Evolutionary conservation across 345 rosid genomes (phyloP).

Genomic region (Corchorus capsularis): DNA sequence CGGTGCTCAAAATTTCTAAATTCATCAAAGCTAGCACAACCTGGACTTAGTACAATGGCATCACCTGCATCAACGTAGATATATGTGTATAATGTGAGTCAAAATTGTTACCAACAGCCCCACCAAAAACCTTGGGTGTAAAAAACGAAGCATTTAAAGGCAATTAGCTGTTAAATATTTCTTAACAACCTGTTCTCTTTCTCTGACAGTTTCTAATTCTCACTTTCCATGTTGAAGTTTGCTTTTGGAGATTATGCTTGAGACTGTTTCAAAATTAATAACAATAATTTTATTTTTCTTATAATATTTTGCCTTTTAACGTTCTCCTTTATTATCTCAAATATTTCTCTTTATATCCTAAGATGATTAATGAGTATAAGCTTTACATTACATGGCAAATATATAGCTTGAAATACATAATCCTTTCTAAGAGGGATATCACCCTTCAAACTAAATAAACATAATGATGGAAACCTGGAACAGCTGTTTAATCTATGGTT

Average conservation of each 20-base stretch:
- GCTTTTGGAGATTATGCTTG: not conserved
- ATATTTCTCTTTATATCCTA: not conserved
- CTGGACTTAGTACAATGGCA: constrained; percentile 37
- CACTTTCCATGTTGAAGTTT: not conserved
- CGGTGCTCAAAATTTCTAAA: constrained; percentile 40
- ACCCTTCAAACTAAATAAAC: not conserved
- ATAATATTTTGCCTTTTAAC: not conserved
- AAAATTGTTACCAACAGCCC: not conserved
- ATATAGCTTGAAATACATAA: not conserved
- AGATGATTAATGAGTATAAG: not conserved
- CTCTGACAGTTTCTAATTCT: not conserved
- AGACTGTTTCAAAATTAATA: not conserved
- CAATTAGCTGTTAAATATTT: not conserved
- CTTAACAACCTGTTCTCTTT: not conserved
- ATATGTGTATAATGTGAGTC: not conserved
- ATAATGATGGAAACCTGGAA: not conserved
- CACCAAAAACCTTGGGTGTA: not conserved
- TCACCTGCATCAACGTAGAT: constrained; percentile 25
- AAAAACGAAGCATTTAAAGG: not conserved
- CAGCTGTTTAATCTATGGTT: not conserved
- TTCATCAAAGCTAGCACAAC: constrained; percentile 44
- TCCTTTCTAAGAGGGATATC: not conserved
- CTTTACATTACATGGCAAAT: not conserved
- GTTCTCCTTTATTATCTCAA: not conserved
- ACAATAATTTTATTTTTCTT: not conserved